Evolutionary conservation across 345 rosid genomes (phyloP).

Genomic region (Ceriops decandra): DNA sequence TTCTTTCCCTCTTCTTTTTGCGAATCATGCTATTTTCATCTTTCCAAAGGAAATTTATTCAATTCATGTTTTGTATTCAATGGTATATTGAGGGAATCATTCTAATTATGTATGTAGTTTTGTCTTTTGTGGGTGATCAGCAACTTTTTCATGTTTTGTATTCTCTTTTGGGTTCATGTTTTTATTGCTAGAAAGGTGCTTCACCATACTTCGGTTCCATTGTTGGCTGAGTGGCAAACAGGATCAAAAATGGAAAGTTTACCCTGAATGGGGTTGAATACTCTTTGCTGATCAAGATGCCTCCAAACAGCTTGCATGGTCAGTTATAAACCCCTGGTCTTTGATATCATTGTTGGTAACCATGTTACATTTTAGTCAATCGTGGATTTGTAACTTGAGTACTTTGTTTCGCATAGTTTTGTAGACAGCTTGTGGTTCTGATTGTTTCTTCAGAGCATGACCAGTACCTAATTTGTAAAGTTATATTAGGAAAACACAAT

Average conservation of each 20-base stretch:
- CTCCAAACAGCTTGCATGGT: conserved; percentile 97
- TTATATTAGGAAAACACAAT: too few species aligned
- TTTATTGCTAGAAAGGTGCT: conserved; percentile 54
- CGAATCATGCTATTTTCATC: background rate
- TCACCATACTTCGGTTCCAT: conserved; percentile 89
- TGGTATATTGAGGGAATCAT: background rate
- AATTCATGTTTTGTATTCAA: background rate
- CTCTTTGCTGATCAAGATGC: conserved; percentile 72
- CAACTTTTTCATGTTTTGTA: too few species aligned
- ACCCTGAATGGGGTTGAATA: conserved; percentile 63
- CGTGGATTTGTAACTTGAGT: background rate
- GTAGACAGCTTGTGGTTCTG: background rate
- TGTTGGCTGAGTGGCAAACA: conserved; percentile 90
- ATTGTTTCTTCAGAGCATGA: too few species aligned
- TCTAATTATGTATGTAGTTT: background rate
- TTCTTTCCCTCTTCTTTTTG: background rate
- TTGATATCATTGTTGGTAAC: background rate
- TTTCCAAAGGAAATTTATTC: too few species aligned
- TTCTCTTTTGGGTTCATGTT: conserved; percentile 5
- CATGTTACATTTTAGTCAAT: background rate
- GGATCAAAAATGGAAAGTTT: conserved; percentile 84
- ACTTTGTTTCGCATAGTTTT: too few species aligned
- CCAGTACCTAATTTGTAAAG: too few species aligned
- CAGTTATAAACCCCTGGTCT: background rate
- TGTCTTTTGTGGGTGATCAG: background rate